Evolutionary conservation across 164 flowering plant species (phyloP).

Genomic region (Cinnamomum micranthum): DNA sequence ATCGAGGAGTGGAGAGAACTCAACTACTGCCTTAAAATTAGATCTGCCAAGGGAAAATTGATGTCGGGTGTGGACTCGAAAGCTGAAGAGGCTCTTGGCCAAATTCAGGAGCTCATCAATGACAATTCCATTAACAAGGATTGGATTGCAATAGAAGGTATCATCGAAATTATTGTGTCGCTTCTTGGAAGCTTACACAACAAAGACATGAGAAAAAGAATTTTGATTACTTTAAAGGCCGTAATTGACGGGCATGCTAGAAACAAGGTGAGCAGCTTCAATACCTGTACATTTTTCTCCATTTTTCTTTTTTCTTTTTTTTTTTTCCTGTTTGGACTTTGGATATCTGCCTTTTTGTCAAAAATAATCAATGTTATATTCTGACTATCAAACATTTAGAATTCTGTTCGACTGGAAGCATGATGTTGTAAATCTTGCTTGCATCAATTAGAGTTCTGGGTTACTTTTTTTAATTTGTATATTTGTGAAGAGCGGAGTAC

Average conservation of each 20-base stretch:
- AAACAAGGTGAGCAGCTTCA: constrained; percentile 49
- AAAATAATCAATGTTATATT: neutral
- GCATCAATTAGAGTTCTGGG: neutral
- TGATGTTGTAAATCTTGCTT: neutral
- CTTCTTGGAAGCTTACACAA: constrained; percentile 41
- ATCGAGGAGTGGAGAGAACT: constrained; percentile 78
- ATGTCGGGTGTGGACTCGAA: constrained; percentile 25
- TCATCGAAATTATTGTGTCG: constrained; percentile 33
- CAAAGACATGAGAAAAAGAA: constrained; percentile 35
- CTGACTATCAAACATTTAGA: neutral
- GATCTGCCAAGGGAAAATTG: constrained; percentile 43
- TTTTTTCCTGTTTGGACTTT: neutral
- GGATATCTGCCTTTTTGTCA: neutral
- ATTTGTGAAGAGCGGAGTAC: neutral
- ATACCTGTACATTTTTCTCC: neutral
- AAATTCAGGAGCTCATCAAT: constrained; percentile 45
- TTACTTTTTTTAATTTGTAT: too few species aligned
- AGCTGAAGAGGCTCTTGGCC: constrained; percentile 43
- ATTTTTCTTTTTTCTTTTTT: neutral
- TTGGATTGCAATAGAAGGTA: constrained; percentile 64
- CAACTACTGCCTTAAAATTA: constrained; percentile 59
- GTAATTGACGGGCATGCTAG: constrained; percentile 46
- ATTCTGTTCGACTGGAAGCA: neutral
- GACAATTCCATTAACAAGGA: constrained; percentile 62
- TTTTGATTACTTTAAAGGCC: constrained; percentile 39